Percentiles rank a stretch among this genome's conserved stretches.
phyloP scores from a whole-genome alignment of 1,284 basidiomycete genomes.

The Coniophora puteana region DNA sequence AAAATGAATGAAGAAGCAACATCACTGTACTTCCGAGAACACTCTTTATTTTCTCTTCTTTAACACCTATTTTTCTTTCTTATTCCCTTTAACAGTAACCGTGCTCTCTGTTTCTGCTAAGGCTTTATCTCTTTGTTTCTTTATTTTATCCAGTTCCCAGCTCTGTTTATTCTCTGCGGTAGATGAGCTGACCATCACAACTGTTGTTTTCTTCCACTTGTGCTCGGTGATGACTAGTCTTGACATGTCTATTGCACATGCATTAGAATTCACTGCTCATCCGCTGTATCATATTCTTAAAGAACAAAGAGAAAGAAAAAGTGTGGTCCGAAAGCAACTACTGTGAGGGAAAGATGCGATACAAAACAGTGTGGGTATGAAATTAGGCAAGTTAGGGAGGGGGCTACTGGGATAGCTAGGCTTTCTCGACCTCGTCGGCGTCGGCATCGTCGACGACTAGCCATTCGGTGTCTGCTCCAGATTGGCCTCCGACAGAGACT shows the following conservation, averaged over 20 bases:
- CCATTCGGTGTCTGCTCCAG: constrained; percentile 87
- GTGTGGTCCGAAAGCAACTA: constrained; percentile 2
- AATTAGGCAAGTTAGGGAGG: constrained; percentile 14
- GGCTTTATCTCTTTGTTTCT: constrained; percentile 12
- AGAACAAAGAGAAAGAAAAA: background rate
- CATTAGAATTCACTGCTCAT: too few relatives aligned
- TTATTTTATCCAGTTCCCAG: constrained; percentile 17
- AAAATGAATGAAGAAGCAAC: constrained; percentile 22
- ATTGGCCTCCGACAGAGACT: constrained; percentile 61
- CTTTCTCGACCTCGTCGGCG: constrained; percentile 18
- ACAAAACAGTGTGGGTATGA: constrained; percentile 16
- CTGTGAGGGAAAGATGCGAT: constrained; percentile 15
- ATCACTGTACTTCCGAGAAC: constrained; percentile 20
- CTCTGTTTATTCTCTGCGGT: constrained; percentile 19
- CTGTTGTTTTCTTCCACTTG: constrained; percentile 1
- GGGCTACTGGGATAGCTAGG: constrained; percentile 1
- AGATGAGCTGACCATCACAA: constrained; percentile 22
- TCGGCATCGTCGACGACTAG: constrained; percentile 62
- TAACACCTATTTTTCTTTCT: constrained; percentile 14
- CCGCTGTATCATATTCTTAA: too few relatives aligned
- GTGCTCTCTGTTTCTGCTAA: constrained; percentile 19
- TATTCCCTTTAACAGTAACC: constrained; percentile 17
- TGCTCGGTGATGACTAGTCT: constrained; percentile 2
- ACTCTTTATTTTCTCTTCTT: constrained; percentile 12
- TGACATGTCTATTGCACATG: constrained; percentile 2